Conservation (phyloP, 768 basidiomycete genomes). For the Phaffia tasmanica region DNA sequence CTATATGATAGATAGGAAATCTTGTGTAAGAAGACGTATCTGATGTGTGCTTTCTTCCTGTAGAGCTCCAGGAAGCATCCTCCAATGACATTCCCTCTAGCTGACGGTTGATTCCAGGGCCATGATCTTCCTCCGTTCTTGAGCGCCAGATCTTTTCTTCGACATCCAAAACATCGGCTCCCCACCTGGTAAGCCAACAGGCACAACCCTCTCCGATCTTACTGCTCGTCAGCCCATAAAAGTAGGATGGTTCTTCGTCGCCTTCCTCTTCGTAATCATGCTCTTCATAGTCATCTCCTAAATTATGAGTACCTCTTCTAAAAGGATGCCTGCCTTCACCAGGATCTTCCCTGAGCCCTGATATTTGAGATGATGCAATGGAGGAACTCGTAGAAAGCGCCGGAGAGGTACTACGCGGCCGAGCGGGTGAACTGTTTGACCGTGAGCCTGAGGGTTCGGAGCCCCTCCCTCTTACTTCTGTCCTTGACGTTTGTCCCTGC, state of each 20-base stretch:
- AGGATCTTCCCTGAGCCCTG: background rate
- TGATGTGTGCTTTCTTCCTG: background rate
- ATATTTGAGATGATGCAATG: background rate
- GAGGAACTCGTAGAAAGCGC: background rate
- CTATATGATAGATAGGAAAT: background rate
- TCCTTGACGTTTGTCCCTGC: background rate
- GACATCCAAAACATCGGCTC: slow-evolving; percentile 57
- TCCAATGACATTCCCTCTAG: background rate
- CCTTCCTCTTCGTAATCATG: background rate
- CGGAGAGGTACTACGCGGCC: background rate
- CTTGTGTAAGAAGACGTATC: background rate
- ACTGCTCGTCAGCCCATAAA: slow-evolving; percentile 78
- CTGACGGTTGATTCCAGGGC: background rate
- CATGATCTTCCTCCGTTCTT: background rate
- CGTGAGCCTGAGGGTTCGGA: background rate
- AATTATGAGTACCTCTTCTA: background rate
- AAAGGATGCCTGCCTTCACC: background rate
- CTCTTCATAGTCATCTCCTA: background rate
- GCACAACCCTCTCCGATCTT: slow-evolving; percentile 83
- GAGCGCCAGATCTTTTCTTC: slow-evolving; percentile 43
- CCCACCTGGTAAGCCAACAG: slow-evolving; percentile 84
- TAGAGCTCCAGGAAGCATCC: background rate
- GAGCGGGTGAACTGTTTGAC: background rate
- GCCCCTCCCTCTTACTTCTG: slow-evolving; percentile 4
- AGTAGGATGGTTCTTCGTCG: slow-evolving; percentile 32